Base-by-base conservation (phyloP, 2,329 filamentous ascomycete species). In the Venturia oleaginea region DNA sequence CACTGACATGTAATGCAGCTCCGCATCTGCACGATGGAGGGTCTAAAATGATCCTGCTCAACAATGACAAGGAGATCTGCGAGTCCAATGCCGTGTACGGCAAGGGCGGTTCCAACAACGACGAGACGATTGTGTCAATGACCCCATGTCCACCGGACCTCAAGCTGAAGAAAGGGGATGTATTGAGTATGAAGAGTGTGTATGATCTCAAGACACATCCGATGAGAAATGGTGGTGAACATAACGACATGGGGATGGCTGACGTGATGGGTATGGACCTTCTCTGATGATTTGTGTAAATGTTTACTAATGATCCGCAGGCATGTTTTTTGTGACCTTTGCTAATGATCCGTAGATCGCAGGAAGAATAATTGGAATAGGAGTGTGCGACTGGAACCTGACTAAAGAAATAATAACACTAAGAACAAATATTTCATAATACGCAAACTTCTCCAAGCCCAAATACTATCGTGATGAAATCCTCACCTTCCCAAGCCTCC, bases 1-100 rank as follows among this genome's bases (percentile, higher is more conserved):
- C 11, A 8, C 43, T 15, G 22, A 8, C 43, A 1, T 8, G 19
- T 48, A 22, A 1, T 8, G 19, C 22, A 48, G 22, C 19, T 48
- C 43, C 4, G 15, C 64, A 64, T 15, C 5, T 65, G 19, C 64
- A 65, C 30, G 60, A 37, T 22, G 64, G 60, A 3, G 64, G 64
- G 15, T 27, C 1, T 22, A 4, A 17, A 24, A 65, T 65, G 61
- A 22, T 37, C 17, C 7, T 64, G 61, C 17, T 32, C 32, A 37
- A n/a, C 42, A 62, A 62, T 19, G 61, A 51, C 5, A 62, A 62
- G n/a, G 40, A 62, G 24, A 24, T 62, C 40, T 62, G 61, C 32
- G 43, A 22, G 19, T 62, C 40, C 6, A 54, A 46, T 24, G 34
- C 61, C 42, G 54, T 62, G n/a, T 51, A 62, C 17, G n/a, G 34